Evolutionary conservation across 2,329 filamentous ascomycete genomes (phyloP), one percentile per base, ranked within the genome.

Genomic region (Pezicula neosporulosa): DNA sequence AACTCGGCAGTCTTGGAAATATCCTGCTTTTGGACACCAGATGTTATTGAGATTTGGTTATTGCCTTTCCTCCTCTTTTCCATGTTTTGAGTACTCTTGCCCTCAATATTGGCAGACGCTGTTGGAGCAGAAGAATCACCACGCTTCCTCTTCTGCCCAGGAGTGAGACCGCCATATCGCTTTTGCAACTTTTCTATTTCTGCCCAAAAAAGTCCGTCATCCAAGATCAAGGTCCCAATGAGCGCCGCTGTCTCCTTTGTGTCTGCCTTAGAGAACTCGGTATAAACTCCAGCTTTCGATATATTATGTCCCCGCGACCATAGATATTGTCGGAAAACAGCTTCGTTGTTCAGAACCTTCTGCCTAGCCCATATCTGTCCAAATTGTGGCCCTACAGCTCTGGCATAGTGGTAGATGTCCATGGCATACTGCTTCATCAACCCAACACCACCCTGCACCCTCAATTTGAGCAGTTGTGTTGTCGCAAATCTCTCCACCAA

Each of bases 401-500:
- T 15, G 4, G 47, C 18, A 33, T 48, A 48, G 2, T 48, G 37
- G 24, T 48, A 48, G 18, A 48, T 37, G 16, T 48, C 47, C 42
- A 44, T 44, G 10, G 42, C 42, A 28, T 44, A 44, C 42, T 12
- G 21, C 27, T 30, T 44, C 21, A 24, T 44, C n/a, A 15, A 24
- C 9, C 16, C 19, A 12, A 15, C 21, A 28, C 42, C 42, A 44
- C 27, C 27, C 27, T 44, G 42, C n/a, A 8, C 19, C 27, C n/a
- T 24, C 24, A 44, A 8, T 12, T 44, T 44, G 7, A 44, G 27
- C 42, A 44, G 24, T 15, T 44, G 42, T 16, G 9, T n/a, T 28
- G 10, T 44, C n/a, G 42, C 42, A 30, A 44, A 44, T 30, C 10
- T 27, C 6, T 24, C 16, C 12, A 30, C 27, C 19, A 44, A 4